phyloP scores from a whole-genome alignment of 169 alveolate genomes.

The Theileria orientalis region DNA sequence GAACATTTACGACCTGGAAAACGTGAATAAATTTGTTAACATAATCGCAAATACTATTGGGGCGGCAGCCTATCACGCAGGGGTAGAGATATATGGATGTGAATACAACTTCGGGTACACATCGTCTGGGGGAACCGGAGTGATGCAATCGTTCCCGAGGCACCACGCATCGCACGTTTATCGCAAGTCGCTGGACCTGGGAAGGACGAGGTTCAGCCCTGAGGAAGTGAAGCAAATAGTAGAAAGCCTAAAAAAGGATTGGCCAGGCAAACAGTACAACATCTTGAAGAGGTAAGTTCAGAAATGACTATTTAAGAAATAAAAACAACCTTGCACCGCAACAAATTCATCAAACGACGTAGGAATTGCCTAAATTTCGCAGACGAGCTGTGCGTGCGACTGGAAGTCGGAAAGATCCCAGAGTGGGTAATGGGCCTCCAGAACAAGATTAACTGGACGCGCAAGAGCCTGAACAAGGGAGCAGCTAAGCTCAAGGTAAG shows the following conservation, averaged over 20 bases:
- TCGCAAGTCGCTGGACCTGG: conserved; percentile 62
- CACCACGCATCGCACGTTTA: conserved; percentile 58
- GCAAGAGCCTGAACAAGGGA: conserved; percentile 62
- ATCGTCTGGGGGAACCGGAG: conserved; percentile 60
- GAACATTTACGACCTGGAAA: conserved; percentile 71
- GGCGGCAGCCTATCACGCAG: conserved; percentile 79
- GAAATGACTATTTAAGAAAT: too few species aligned
- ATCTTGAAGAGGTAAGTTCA: conserved; percentile 44
- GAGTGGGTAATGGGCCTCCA: conserved; percentile 80
- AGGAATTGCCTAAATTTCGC: conserved; percentile 67
- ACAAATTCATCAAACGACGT: neutral
- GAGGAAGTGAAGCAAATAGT: conserved; percentile 49
- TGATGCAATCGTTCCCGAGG: conserved; percentile 51
- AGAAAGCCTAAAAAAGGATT: conserved; percentile 32
- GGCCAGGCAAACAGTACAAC: conserved; percentile 59
- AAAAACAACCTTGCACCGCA: neutral
- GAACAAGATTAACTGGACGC: conserved; percentile 74
- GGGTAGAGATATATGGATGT: conserved; percentile 73
- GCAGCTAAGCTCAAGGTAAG: conserved; percentile 57
- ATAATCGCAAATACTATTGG: conserved; percentile 72
- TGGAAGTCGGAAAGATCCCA: conserved; percentile 76
- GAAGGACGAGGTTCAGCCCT: conserved; percentile 51
- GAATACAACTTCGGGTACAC: conserved; percentile 74
- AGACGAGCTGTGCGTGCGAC: conserved; percentile 33
- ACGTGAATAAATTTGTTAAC: conserved; percentile 67